Conservation (phyloP, 2,329 filamentous ascomycete genomes). For the Rutstroemia sp. region DNA sequence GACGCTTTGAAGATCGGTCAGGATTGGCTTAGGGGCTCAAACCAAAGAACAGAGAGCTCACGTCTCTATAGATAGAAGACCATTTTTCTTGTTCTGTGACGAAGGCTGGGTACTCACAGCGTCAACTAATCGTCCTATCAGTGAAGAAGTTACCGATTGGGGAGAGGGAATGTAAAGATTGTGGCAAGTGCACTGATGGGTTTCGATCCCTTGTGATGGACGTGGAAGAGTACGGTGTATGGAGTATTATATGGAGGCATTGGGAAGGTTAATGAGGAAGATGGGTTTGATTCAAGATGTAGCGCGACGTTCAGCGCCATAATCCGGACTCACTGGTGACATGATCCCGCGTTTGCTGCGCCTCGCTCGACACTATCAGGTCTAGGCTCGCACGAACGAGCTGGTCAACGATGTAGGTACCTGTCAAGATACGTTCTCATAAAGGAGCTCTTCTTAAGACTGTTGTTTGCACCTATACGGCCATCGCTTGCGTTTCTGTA, state of each 20-base stretch:
- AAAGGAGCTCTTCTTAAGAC: no score
- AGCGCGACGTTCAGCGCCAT: no score
- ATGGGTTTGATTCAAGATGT: background rate
- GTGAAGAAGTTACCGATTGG: conserved; percentile 5
- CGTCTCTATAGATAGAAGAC: background rate
- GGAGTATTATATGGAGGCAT: background rate
- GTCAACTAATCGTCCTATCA: background rate
- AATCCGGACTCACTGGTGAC: no score
- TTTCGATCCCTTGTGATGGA: background rate
- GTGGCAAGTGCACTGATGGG: background rate
- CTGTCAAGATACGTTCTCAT: no score
- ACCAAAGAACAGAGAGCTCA: background rate
- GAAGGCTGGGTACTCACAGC: conserved; percentile 1
- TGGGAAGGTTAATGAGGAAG: background rate
- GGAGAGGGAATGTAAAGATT: background rate
- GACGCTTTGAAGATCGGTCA: background rate
- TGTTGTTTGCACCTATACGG: no score
- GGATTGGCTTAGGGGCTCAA: background rate
- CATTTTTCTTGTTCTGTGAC: background rate
- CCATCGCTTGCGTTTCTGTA: no score
- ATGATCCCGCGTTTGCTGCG: no score
- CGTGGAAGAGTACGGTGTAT: conserved; percentile 1
- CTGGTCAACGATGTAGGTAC: no score
- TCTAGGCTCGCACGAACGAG: no score
- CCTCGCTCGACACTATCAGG: no score